phyloP scores from a whole-genome alignment of 345 rosid species.

The Eucalyptus camaldulensis region DNA sequence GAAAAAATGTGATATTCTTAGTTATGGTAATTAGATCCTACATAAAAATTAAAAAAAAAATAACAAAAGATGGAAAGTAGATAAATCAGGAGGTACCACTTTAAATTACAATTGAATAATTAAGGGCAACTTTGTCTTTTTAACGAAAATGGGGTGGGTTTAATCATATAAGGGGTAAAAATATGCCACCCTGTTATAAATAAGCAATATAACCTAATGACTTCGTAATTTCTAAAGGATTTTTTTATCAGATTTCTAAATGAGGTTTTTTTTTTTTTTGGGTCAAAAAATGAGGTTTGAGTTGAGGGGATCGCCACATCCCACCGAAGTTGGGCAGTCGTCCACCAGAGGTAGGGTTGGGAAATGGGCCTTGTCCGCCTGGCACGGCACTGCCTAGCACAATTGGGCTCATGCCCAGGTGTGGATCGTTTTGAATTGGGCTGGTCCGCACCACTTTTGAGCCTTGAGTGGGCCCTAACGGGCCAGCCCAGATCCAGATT shows the following conservation, averaged over 20 bases:
- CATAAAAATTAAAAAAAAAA: too few relatives aligned
- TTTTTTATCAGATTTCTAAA: too few relatives aligned
- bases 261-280: too few relatives aligned
- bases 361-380: not conserved
- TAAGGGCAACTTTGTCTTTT: too few relatives aligned
- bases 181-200: not conserved
- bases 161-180: too few relatives aligned
- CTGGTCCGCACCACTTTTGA: not conserved
- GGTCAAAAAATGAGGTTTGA: not conserved
- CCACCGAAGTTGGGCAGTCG: not conserved
- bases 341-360: not conserved
- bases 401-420: not conserved
- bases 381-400: not conserved
- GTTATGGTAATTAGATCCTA: too few relatives aligned
- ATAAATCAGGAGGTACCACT: too few relatives aligned
- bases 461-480: not conserved
- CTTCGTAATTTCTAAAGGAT: too few relatives aligned
- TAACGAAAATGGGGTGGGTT: too few relatives aligned
- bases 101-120: too few relatives aligned
- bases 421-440: not conserved
- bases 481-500: not conserved
- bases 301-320: not conserved
- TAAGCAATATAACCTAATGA: not conserved
- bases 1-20: too few relatives aligned
- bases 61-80: too few relatives aligned